A percentile compares a stretch with the other conserved stretches of the same genome.
These are phyloP conservation scores for Poterioochromonas sp. DNA, from an alignment of 352 stramenopile species.

Conservation along the genomic window DNA sequence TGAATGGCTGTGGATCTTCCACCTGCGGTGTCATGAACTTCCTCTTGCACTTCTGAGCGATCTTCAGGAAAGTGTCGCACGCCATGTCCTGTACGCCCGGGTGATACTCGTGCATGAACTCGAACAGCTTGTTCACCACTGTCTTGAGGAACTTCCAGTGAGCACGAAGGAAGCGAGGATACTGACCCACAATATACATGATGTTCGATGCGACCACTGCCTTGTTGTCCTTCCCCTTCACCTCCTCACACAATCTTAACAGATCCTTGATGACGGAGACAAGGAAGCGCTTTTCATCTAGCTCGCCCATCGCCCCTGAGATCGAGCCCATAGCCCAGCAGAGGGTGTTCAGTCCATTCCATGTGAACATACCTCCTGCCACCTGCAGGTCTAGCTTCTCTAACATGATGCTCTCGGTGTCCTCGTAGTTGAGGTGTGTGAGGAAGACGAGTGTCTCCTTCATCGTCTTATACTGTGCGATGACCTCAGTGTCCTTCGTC, in stretches of 20 bases:
- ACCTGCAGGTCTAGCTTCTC: slow-evolving; percentile 87
- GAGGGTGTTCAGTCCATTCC: slow-evolving; percentile 98
- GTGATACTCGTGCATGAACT: slow-evolving; percentile 99
- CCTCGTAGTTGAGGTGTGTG: slow-evolving; percentile 97
- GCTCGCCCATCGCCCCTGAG: slow-evolving; percentile 94
- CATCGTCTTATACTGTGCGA: slow-evolving; percentile 99
- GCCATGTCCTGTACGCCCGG: slow-evolving; percentile 99
- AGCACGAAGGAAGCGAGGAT: slow-evolving; percentile 94
- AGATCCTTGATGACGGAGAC: slow-evolving; percentile 99
- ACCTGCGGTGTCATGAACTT: slow-evolving; percentile 94
- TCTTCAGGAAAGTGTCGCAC: slow-evolving; percentile 99
- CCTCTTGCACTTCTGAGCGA: slow-evolving; percentile 66
- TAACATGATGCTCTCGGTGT: slow-evolving; percentile 98
- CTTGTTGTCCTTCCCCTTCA: slow-evolving; percentile 97
- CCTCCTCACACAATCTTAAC: slow-evolving; percentile 91
- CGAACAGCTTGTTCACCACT: slow-evolving; percentile 99
- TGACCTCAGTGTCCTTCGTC: slow-evolving; percentile 97
- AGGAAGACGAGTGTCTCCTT: slow-evolving; percentile 97
- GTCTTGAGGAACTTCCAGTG: slow-evolving; percentile 99
- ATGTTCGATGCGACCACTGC: slow-evolving; percentile 98
- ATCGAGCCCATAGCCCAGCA: slow-evolving; percentile 99
- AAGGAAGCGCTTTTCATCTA: slow-evolving; percentile 98
- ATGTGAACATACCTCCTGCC: slow-evolving; percentile 66
- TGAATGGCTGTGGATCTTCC: slow-evolving; percentile 68
- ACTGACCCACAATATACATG: slow-evolving; percentile 99